These are phyloP conservation scores for Candida ortonii DNA, from an alignment of 805 yeast genomes.

Conservation along the genomic window DNA sequence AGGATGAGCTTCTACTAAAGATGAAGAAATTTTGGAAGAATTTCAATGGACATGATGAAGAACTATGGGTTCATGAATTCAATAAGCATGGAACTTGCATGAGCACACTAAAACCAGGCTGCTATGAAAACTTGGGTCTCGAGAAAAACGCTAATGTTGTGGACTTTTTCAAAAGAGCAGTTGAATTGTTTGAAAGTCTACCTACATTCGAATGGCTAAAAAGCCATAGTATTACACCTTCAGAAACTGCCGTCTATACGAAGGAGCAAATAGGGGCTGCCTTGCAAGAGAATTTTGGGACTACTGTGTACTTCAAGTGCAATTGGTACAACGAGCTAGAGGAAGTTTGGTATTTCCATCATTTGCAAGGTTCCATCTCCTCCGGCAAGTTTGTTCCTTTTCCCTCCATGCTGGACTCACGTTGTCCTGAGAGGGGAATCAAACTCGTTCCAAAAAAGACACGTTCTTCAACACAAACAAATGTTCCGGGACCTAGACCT, in stretches of 20 bases:
- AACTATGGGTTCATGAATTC: constrained; percentile 86
- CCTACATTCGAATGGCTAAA: constrained; percentile 68
- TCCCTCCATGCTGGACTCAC: constrained; percentile 51
- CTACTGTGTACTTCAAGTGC: constrained; percentile 60
- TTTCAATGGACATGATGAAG: constrained; percentile 61
- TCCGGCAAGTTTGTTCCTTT: constrained; percentile 63
- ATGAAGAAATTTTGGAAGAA: constrained; percentile 73
- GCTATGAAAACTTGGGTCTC: constrained; percentile 45
- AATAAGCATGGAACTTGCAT: constrained; percentile 95
- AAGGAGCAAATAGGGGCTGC: constrained; percentile 54
- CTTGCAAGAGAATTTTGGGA: constrained; percentile 48
- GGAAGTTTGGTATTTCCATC: constrained; percentile 80
- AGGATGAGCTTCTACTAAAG: constrained; percentile 49
- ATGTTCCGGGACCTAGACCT: constrained; percentile 27
- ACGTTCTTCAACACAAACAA: constrained; percentile 29
- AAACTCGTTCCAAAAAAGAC: constrained; percentile 63
- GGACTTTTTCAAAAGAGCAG: constrained; percentile 65
- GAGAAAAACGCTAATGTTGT: constrained; percentile 47
- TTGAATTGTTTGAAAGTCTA: constrained; percentile 52
- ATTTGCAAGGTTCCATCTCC: constrained; percentile 68
- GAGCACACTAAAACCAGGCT: constrained; percentile 68
- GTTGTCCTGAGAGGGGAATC: constrained; percentile 71
- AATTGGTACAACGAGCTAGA: constrained; percentile 49
- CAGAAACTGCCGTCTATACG: constrained; percentile 52
- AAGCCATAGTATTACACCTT: constrained; percentile 72